phyloP scores from a whole-genome alignment of 179 eudicot genomes.

The Gypsophila paniculata region DNA sequence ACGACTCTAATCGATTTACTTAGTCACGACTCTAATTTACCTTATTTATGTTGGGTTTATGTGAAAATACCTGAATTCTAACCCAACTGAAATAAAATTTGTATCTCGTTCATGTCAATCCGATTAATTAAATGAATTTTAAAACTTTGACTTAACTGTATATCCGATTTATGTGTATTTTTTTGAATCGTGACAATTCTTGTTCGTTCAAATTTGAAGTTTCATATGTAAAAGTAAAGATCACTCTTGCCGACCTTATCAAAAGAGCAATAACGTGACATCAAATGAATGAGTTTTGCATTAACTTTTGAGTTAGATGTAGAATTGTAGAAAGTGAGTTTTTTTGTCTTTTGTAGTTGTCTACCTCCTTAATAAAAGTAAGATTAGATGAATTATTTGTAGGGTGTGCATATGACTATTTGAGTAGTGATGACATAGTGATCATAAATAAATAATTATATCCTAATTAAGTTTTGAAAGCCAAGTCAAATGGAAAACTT shows the following conservation, averaged over 20 bases:
- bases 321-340: neutral
- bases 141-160: no score
- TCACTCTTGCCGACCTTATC: neutral
- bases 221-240: neutral
- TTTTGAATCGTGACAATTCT: no score
- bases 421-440: slow-evolving; percentile 5
- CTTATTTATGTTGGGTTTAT: no score
- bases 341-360: neutral
- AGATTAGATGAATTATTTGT: neutral
- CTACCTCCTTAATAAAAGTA: neutral
- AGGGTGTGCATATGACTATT: neutral
- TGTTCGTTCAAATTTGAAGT: no score
- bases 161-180: no score
- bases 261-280: neutral
- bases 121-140: no score
- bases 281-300: neutral
- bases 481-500: neutral
- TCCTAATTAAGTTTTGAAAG: neutral
- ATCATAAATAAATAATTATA: neutral
- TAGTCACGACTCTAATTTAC: no score
- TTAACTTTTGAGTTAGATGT: no score
- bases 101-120: no score
- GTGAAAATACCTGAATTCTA: no score
- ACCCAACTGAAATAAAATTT: no score
- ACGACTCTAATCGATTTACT: no score